These are phyloP conservation scores for Bipolaris sorokiniana DNA, from an alignment of 2,329 filamentous ascomycete species.

Conservation along the genomic window DNA sequence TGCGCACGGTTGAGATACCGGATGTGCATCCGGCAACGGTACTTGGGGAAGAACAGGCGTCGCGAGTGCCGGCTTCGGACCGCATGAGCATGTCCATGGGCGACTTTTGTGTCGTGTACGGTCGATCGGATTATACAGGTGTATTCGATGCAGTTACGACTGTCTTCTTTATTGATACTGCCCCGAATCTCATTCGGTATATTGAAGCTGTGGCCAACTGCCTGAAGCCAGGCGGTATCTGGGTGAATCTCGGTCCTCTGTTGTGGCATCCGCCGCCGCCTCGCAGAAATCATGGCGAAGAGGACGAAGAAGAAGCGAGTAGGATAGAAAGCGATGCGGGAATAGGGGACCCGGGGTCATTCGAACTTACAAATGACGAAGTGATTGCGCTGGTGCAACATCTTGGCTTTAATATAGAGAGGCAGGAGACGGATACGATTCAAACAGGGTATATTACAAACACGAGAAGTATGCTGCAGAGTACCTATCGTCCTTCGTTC, in stretches of 20 bases:
- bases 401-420: slow-evolving; percentile 78
- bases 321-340: slow-evolving; percentile 53
- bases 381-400: slow-evolving; percentile 75
- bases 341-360: slow-evolving; percentile 86
- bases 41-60: slow-evolving; percentile 35
- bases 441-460: slow-evolving; percentile 88
- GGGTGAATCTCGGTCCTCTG: slow-evolving; percentile 89
- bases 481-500: slow-evolving; percentile 76
- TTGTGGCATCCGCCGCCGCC: slow-evolving; percentile 97
- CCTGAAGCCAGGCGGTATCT: slow-evolving; percentile 76
- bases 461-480: slow-evolving; percentile 81
- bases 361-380: slow-evolving; percentile 90
- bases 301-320: slow-evolving; percentile 21
- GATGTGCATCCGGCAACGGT: slow-evolving; percentile 64
- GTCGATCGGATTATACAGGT: slow-evolving; percentile 64
- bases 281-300: slow-evolving; percentile 44
- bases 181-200: slow-evolving; percentile 89
- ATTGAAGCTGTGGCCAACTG: slow-evolving; percentile 82
- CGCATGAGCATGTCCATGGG: slow-evolving; percentile 92
- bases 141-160: slow-evolving; percentile 82
- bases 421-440: slow-evolving; percentile 61
- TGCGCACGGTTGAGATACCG: slow-evolving; percentile 75
- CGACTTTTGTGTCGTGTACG: slow-evolving; percentile 90
- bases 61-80: slow-evolving; percentile 55
- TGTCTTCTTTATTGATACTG: slow-evolving; percentile 97